Percentiles rank a stretch among this genome's conserved stretches.
These are phyloP conservation scores for Exophiala viscosa DNA, from an alignment of 2,329 filamentous ascomycete species.

Conservation along the genomic window DNA sequence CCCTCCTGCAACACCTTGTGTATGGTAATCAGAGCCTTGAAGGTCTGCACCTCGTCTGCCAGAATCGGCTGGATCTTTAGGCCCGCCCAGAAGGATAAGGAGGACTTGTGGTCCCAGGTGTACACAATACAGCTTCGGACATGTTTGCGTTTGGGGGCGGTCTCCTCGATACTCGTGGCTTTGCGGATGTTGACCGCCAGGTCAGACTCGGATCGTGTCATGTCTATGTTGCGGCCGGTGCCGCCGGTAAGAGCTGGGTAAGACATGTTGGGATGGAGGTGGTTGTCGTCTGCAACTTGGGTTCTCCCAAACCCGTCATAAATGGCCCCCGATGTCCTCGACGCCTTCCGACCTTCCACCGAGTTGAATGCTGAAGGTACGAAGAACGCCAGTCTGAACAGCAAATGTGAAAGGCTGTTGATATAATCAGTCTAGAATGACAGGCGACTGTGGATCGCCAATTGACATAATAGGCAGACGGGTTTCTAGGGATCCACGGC, in stretches of 20 bases:
- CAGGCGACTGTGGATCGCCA: not conserved
- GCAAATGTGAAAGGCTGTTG: not conserved
- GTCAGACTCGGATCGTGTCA: constrained; percentile 54
- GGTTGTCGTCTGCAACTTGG: constrained; percentile 14
- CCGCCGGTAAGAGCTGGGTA: constrained; percentile 17
- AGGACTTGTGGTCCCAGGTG: constrained; percentile 98
- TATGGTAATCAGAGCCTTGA: constrained; percentile 95
- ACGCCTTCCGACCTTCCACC: constrained; percentile 11
- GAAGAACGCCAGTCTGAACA: constrained; percentile 23
- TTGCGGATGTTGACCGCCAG: constrained; percentile 65
- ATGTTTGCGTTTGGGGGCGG: constrained; percentile 66
- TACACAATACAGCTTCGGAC: constrained; percentile 97
- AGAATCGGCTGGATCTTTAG: constrained; percentile 96
- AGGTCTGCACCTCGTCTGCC: constrained; percentile 96
- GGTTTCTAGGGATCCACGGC: not conserved
- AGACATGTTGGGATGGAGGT: constrained; percentile 18
- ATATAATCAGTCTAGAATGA: not conserved
- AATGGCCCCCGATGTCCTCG: constrained; percentile 8
- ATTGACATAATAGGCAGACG: constrained; percentile 7
- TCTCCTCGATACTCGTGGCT: constrained; percentile 56
- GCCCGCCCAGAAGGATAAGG: constrained; percentile 90
- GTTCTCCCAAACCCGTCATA: constrained; percentile 25
- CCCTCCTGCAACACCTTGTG: constrained; percentile 98
- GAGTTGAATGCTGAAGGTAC: constrained; percentile 6
- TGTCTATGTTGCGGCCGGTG: constrained; percentile 27